Base-by-base conservation (phyloP, 306 rosid genomes). In the Dicorynia guianensis region DNA sequence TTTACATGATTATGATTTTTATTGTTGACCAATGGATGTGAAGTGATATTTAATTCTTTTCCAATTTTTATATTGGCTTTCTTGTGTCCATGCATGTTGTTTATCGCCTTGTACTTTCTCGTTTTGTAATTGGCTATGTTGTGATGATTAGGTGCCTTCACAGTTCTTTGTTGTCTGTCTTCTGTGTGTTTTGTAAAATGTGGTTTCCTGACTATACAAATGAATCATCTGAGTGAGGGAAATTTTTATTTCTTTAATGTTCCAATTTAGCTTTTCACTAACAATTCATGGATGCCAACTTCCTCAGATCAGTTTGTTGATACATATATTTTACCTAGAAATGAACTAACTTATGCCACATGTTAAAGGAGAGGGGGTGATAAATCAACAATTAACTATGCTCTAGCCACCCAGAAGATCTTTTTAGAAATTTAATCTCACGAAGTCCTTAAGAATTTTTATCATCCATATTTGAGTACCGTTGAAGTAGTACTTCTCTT, bases 311-410 rank as follows among this genome's bases (percentile, higher is more conserved):
- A 20, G 30, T 30, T 48, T 11, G 60, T 33, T 59, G 33, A 34
- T 57, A 36, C 43, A 30, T 49, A 13, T 20, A 8, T 61, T 17
- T 17, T 15, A n/a, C 47, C 25, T 4, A 9, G 44, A n/a, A 50
- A 10, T 14, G 17, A 36, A 39, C 55, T 50, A 58, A 33, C 39
- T 58, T 20, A 7, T 46, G 2, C 19, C 34, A 13, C 59, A 11
- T 58, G 19, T 58, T 20, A 62, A 63, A 62, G 62, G 48, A 42
- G 69, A 53, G 49, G 46, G 50, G n/a, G 12, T 40, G 38, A 14
- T 49, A 18, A n/a, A 12, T 25, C 53, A 8, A 34, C 53, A 49
- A 12, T 53, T 44, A 10, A 19, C 17, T 8, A 4, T 80, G 58
- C 6, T 19, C 5, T 8, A 67, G 12, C 58, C 35, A 38, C 39